phyloP scores from a whole-genome alignment of 257 asterid genomes.

The Salvia miltiorrhiza region DNA sequence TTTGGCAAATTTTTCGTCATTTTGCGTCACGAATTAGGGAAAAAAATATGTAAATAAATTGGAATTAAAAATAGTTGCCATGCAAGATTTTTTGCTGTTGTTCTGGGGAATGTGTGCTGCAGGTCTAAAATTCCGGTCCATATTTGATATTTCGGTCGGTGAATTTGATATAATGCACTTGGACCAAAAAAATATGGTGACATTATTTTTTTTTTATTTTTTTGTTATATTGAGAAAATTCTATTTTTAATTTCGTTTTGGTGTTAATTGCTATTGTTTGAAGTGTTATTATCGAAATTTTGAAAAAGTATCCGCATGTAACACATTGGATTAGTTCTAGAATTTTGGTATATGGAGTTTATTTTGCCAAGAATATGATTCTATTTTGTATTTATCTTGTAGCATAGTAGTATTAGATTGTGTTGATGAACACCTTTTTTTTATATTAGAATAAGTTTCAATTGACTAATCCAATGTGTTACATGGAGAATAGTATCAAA shows the following conservation, averaged over 20 bases:
- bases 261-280: not conserved
- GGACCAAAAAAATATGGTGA: not conserved
- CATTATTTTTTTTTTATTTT: not conserved
- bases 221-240: too few relatives aligned
- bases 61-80: not conserved
- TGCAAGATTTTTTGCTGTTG: not conserved
- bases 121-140: constrained; percentile 10
- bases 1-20: not conserved
- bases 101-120: not conserved
- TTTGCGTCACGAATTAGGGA: constrained; percentile 10
- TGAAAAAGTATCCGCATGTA: not conserved
- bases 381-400: not conserved
- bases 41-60: not conserved
- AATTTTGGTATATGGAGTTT: not conserved
- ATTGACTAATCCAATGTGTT: too few relatives aligned
- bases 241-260: not conserved
- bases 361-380: not conserved
- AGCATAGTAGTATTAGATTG: not conserved
- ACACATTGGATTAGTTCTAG: too few relatives aligned
- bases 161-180: not conserved
- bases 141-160: not conserved
- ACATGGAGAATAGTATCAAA: too few relatives aligned
- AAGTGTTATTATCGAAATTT: not conserved
- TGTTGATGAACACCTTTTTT: too few relatives aligned
- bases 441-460: not conserved